Percentiles rank a stretch among this genome's conserved stretches.
phyloP scores from a whole-genome alignment of 257 asterid species.

The Nicotiana sylvestris region DNA sequence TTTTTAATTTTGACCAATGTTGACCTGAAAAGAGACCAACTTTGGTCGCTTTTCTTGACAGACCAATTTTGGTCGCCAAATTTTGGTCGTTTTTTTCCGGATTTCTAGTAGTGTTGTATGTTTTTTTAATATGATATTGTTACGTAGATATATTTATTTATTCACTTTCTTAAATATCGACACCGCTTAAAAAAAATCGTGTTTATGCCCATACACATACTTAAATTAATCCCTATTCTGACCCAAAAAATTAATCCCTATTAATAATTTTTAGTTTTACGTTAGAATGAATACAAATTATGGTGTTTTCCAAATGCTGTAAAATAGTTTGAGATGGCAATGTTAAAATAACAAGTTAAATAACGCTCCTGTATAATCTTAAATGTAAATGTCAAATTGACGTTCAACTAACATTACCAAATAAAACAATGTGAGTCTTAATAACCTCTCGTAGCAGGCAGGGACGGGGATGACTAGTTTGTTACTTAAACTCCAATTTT shows the following conservation, averaged over 20 bases:
- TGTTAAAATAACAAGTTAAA: neutral
- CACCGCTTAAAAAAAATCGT: no score
- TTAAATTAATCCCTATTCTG: neutral
- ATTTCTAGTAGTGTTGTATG: no score
- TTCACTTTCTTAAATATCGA: no score
- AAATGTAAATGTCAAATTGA: neutral
- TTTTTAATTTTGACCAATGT: no score
- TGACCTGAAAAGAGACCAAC: no score
- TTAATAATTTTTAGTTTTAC: neutral
- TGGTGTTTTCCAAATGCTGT: neutral
- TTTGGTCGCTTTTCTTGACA: no score
- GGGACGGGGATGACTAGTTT: neutral
- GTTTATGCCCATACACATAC: no score
- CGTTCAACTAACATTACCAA: neutral
- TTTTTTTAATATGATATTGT: no score
- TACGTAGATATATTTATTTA: no score
- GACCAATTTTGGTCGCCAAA: no score
- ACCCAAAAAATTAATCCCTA: neutral
- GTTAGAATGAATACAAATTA: neutral
- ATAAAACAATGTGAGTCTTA: neutral
- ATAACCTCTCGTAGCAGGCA: neutral
- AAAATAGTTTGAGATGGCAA: neutral
- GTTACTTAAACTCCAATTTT: neutral
- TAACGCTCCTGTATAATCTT: no score
- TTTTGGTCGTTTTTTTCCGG: no score